These are phyloP conservation scores for Ceratocystis cacaofunesta DNA, from an alignment of 2,329 filamentous ascomycete species.

Conservation along the genomic window DNA sequence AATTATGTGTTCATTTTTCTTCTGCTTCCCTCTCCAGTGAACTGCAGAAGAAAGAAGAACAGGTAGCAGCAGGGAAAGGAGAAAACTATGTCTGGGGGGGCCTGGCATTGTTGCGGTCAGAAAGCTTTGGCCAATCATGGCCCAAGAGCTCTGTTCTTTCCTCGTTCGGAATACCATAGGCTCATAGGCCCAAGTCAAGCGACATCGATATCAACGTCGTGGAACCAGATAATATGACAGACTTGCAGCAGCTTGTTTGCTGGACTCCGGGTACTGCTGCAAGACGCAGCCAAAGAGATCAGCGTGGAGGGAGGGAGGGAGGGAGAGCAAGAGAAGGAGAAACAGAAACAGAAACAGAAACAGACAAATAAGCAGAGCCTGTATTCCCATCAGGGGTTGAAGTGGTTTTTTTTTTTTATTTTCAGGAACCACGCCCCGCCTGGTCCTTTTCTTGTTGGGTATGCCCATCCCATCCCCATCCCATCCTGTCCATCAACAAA, in stretches of 20 bases:
- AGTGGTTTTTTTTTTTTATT: neutral
- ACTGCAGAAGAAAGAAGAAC: neutral
- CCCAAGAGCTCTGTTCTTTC: neutral
- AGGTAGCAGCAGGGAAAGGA: neutral
- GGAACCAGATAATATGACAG: neutral
- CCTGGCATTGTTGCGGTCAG: neutral
- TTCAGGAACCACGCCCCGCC: neutral
- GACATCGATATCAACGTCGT: neutral
- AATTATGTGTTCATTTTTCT: neutral
- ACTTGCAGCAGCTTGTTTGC: neutral
- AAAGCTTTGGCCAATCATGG: neutral
- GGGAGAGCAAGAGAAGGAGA: neutral
- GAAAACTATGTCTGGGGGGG: neutral
- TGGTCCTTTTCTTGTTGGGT: neutral
- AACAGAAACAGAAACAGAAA: neutral
- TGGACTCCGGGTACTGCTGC: neutral
- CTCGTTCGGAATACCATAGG: too few species aligned
- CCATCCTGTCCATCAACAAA: neutral
- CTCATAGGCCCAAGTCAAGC: too few species aligned
- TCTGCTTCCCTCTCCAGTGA: neutral
- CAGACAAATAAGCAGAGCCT: neutral
- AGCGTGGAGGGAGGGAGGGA: too few species aligned
- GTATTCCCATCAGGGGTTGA: constrained; percentile 6
- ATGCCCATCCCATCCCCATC: neutral
- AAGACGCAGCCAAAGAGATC: too few species aligned